Evolutionary conservation across 352 stramenopile species (phyloP), one percentile per base, ranked within the genome.

Genomic region (Phytopythium cucurbitacearum): DNA sequence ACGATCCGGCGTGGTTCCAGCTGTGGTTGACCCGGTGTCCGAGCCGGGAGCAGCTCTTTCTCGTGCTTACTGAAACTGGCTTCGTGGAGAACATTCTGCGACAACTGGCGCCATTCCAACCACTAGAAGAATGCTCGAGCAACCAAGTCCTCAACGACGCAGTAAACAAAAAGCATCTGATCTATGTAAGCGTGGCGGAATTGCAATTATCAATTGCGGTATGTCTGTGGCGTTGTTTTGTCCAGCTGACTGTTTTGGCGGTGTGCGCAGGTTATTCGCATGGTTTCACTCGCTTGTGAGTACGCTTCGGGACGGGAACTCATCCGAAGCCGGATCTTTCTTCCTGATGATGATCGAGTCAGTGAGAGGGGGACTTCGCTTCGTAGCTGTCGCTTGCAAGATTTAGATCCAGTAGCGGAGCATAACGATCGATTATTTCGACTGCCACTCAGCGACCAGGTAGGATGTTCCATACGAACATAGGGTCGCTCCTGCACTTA

Each of bases 11-110:
- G 12, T 90, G 80, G 80, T 65, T 88, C 47, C 55, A 60, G 7
- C 52, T 64, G 13, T 90, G 80, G 80, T 34, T 77, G 10, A 50
- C 70, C 3, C 83, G 80, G 56, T 48, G 43, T 3, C 75, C 80
- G 28, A 43, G 5, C 64, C n/a, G 50, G 60, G 5, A 34, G 53
- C 36, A 61, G 13, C 12, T 56, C 46, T 13, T 57, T 48, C 2
- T 64, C 56, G 34, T n/a, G 40, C 28, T 67, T 4, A n/a, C 65
- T 32, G 71, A 80, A 34, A 72, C 60, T 36, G 59, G 68, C 0
- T 69, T 81, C 35, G 41, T 73, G 1, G 42, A 43, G 12, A 69
- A 83, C 43, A 4, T 77, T 21, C 59, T 87, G 7, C 71, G 85
- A 36, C 44, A 51, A 9, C 64, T 87, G 40, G 69, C 71, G 44